Evolutionary conservation across 2,329 filamentous ascomycete genomes (phyloP), one percentile per base, ranked within the genome.

Genomic region (Ilyonectria mors-panacis): DNA sequence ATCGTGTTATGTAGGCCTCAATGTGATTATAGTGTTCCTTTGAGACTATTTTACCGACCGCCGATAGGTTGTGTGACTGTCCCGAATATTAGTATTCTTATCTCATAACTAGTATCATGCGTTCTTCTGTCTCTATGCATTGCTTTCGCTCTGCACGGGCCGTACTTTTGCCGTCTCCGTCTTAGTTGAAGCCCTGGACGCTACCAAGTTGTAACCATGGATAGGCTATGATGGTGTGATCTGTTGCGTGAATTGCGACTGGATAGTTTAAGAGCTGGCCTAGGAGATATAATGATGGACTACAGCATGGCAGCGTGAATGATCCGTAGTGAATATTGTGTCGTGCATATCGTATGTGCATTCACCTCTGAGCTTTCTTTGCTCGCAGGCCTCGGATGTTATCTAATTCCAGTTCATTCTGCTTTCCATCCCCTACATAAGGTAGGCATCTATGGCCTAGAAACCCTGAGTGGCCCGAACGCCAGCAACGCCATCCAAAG

Each of bases 401-500:
- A 8, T 28, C 28, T 30, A 54, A 37, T 37, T 47, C 39, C 35
- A 54, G 23, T 23, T 50, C 30, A 15, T 53, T 28, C 17, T n/a
- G 33, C 44, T 59, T 50, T 30, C 33, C 48, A n/a, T 45, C 9
- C 39, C n/a, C n/a, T 42, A n/a, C n/a, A n/a, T 37, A 42, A 35
- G 4, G 4, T 37, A 57, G 60, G 45, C 45, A 67, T 57, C 48
- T 53, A 51, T 59, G 45, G 21, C 42, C 23, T 64, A 28, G 23
- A 28, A 61, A 57, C 9, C 23, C 39, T 13, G 5, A 42, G 37
- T 53, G 35, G 51, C 53, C 65, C 30, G 39, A 74, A 74, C 68
- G 62, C 70, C 72, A 45, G 61, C 59, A 74, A 74, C 70, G 65
- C 72, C 69, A 17, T 21, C 21, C 21, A 26, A 45, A 12, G 37